Conservation (phyloP, 371 early-diverging fungal genomes). For the Lichtheimia ramosa region DNA sequence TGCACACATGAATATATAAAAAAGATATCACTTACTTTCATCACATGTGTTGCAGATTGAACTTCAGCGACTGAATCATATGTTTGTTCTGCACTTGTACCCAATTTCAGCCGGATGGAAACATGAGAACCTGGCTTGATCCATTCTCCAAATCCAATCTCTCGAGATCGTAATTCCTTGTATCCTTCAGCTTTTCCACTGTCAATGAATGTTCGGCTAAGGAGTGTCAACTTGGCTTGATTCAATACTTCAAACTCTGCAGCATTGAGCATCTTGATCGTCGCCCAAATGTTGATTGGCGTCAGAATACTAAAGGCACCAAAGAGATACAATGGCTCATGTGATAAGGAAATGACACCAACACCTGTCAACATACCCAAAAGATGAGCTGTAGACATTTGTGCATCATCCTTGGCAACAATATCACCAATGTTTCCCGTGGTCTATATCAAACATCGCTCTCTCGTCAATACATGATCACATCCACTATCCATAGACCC, state of each 20-base stretch:
- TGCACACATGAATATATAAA: not conserved
- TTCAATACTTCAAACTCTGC: constrained; percentile 71
- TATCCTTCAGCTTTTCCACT: constrained; percentile 36
- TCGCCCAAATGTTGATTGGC: constrained; percentile 61
- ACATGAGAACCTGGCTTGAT: constrained; percentile 40
- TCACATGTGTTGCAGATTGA: constrained; percentile 29
- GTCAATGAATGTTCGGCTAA: constrained; percentile 50
- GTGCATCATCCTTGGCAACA: constrained; percentile 74
- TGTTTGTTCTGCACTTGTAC: constrained; percentile 44
- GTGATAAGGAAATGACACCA: constrained; percentile 56
- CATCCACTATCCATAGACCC: not conserved
- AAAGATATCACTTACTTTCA: constrained; percentile 27
- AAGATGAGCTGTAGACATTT: constrained; percentile 72
- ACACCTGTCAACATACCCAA: constrained; percentile 68
- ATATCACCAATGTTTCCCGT: constrained; percentile 70
- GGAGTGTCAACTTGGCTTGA: constrained; percentile 58
- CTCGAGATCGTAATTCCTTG: constrained; percentile 40
- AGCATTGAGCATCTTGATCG: constrained; percentile 53
- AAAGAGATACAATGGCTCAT: constrained; percentile 60
- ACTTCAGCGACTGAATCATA: constrained; percentile 43
- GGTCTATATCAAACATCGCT: constrained; percentile 24
- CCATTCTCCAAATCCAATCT: constrained; percentile 69
- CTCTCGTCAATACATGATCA: not conserved
- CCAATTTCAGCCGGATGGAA: constrained; percentile 40
- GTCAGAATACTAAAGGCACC: constrained; percentile 54